phyloP scores from a whole-genome alignment of 225 moss, liverwort and hornwort species.

The Straminergon stramineum region DNA sequence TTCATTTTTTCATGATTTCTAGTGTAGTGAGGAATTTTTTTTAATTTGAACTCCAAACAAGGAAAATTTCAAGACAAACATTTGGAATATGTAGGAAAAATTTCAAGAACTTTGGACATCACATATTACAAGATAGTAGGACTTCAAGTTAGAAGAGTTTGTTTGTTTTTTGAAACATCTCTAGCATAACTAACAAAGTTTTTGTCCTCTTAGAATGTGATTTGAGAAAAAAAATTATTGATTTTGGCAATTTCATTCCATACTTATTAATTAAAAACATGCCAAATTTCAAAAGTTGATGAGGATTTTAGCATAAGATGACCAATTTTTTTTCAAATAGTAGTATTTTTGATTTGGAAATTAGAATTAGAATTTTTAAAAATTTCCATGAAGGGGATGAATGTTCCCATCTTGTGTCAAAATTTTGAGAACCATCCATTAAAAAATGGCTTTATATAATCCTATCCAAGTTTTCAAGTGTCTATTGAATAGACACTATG shows the following conservation, averaged over 20 bases:
- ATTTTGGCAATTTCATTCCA: neutral
- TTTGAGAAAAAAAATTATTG: neutral
- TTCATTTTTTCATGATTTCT: too few relatives aligned
- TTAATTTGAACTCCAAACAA: neutral
- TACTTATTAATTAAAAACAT: neutral
- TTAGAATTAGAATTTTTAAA: too few relatives aligned
- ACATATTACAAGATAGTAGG: neutral
- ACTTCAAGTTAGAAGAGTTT: neutral
- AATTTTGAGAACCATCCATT: too few relatives aligned
- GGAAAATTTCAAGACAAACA: neutral
- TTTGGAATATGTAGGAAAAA: neutral
- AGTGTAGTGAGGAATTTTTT: too few relatives aligned
- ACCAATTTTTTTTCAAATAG: too few relatives aligned
- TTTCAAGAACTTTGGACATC: neutral
- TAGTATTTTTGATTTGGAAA: accelerated
- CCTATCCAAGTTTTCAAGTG: too few relatives aligned
- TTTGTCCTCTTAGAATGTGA: neutral
- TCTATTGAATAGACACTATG: too few relatives aligned
- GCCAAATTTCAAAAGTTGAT: neutral
- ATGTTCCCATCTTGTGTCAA: too few relatives aligned
- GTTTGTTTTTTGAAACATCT: neutral
- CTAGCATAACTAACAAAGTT: neutral
- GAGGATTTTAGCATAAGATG: too few relatives aligned
- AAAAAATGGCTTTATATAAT: too few relatives aligned
- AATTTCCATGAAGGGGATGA: accelerated